These are phyloP conservation scores for Tilletia setariae DNA, from an alignment of 1,284 basidiomycete genomes.

Conservation along the genomic window DNA sequence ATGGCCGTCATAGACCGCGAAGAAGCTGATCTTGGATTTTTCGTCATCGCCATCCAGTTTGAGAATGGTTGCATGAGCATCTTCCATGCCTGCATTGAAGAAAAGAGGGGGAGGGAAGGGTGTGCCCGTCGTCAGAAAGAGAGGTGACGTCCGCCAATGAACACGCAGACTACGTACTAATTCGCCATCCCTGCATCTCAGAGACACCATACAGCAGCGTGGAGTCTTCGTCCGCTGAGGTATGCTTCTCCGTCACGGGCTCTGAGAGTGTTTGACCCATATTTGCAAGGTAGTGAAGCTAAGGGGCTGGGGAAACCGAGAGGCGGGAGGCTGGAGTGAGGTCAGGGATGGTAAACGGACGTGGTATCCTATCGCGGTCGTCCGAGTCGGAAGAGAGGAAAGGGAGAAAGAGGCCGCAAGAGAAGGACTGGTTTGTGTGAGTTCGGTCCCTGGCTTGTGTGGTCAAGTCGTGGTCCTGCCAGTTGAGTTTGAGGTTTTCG, in stretches of 20 bases:
- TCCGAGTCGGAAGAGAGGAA: not conserved
- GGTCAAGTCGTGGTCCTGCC: no score
- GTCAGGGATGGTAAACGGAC: not conserved
- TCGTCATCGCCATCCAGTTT: constrained; percentile 35
- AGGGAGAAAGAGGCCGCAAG: not conserved
- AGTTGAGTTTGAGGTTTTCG: no score
- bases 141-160: not conserved
- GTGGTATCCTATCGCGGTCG: not conserved
- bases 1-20: constrained; percentile 97
- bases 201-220: constrained; percentile 77
- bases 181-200: constrained; percentile 99
- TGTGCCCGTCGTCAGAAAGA: constrained; percentile 7
- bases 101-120: constrained; percentile 18
- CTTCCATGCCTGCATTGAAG: constrained; percentile 79
- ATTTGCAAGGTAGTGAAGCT: not conserved
- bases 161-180: constrained; percentile 66
- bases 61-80: constrained; percentile 83
- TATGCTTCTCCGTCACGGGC: constrained; percentile 75
- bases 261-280: constrained; percentile 58
- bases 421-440: not conserved
- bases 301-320: not conserved
- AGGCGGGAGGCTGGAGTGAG: not conserved
- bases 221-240: constrained; percentile 73
- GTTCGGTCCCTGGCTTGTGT: no score
- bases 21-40: constrained; percentile 63